A percentile compares a stretch with the other conserved stretches of the same genome.
Conservation (phyloP, 495 filamentous ascomycete genomes). For the Aspergillus nanangensis region DNA sequence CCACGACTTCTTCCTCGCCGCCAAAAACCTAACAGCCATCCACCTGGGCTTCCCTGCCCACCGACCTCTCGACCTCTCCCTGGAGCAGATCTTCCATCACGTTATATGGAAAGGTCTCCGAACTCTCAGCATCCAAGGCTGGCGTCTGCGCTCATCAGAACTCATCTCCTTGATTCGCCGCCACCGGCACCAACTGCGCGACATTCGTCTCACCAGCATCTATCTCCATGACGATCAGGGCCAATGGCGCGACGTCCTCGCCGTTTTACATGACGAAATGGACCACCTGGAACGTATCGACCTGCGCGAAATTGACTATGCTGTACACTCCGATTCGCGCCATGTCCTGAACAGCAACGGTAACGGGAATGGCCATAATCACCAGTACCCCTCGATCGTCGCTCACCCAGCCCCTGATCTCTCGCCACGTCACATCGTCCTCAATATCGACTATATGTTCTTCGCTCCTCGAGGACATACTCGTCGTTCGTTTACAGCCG, state of each 20-base stretch:
- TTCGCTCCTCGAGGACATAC: slow-evolving; percentile 10
- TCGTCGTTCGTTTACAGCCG: slow-evolving; percentile 18
- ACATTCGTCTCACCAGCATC: slow-evolving; percentile 54
- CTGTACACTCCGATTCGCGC: slow-evolving; percentile 45
- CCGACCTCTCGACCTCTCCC: slow-evolving; percentile 48
- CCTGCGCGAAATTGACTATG: slow-evolving; percentile 59
- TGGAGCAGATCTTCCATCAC: slow-evolving; percentile 60
- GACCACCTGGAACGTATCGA: slow-evolving; percentile 54
- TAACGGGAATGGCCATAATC: not conserved
- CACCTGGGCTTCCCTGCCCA: slow-evolving; percentile 62
- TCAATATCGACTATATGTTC: slow-evolving; percentile 8
- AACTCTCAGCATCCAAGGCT: slow-evolving; percentile 61
- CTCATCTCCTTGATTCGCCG: slow-evolving; percentile 53
- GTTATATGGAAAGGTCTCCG: slow-evolving; percentile 57
- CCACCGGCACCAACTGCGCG: slow-evolving; percentile 51
- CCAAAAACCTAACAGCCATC: slow-evolving; percentile 57
- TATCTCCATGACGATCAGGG: slow-evolving; percentile 50
- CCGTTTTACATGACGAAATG: slow-evolving; percentile 54
- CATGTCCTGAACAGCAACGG: slow-evolving; percentile 13
- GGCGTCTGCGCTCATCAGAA: slow-evolving; percentile 56
- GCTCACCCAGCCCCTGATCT: slow-evolving; percentile 6
- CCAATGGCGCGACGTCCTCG: slow-evolving; percentile 58
- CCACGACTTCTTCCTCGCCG: slow-evolving; percentile 51
- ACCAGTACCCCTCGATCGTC: not conserved
- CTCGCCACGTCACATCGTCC: slow-evolving; percentile 5